phyloP scores from a whole-genome alignment of 108 stramenopile genomes.

The Cyclotella kingstonii region DNA sequence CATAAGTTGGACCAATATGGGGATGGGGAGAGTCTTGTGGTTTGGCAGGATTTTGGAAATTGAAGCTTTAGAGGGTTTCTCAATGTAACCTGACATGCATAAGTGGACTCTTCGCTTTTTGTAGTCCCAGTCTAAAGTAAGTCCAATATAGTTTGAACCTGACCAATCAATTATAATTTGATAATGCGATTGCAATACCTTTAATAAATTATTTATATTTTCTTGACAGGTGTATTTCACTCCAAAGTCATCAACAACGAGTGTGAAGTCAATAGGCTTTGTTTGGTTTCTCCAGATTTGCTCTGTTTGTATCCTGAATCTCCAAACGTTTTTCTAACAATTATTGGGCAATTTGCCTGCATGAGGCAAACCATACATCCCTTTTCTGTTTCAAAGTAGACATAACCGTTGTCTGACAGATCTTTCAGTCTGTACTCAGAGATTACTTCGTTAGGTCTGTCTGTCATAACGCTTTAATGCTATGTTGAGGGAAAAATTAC shows the following conservation, averaged over 20 bases:
- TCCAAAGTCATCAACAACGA: slow-evolving; percentile 4
- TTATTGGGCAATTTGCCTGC: not conserved
- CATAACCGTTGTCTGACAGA: no score
- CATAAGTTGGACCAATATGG: not conserved
- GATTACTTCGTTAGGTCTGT: not conserved
- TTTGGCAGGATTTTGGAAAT: not conserved
- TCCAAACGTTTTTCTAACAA: not conserved
- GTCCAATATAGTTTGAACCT: not conserved
- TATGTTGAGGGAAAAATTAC: not conserved
- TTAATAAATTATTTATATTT: not conserved
- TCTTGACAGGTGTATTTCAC: not conserved
- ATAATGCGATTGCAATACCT: not conserved
- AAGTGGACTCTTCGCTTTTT: not conserved
- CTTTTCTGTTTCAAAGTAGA: not conserved
- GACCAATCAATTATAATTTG: not conserved
- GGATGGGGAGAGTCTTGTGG: not conserved
- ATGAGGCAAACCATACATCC: not conserved
- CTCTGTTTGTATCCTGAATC: not conserved
- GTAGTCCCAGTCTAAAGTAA: not conserved
- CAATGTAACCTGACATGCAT: not conserved
- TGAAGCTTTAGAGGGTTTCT: not conserved
- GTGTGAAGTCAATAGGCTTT: not conserved
- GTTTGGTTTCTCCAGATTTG: not conserved
- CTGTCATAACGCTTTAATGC: not conserved
- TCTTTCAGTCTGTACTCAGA: not conserved